These are phyloP conservation scores for Mycena belliarum DNA, from an alignment of 768 basidiomycete species.

Conservation along the genomic window DNA sequence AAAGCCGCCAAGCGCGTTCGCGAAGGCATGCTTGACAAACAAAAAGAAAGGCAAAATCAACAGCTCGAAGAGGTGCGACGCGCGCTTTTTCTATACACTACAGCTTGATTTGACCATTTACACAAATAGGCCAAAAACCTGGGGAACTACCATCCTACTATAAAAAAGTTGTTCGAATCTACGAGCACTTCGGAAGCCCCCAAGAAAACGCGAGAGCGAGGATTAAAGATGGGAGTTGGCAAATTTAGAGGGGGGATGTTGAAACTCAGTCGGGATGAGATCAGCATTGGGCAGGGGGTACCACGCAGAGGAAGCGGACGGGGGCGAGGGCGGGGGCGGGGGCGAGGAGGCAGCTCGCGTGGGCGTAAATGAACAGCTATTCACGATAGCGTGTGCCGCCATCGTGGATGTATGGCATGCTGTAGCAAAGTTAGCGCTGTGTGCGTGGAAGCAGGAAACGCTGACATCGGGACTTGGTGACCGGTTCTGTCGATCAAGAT, in stretches of 20 bases:
- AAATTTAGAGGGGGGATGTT: slow-evolving; percentile 71
- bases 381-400: neutral
- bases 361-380: slow-evolving; percentile 1
- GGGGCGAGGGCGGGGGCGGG: slow-evolving; percentile 28
- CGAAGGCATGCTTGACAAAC: slow-evolving; percentile 66
- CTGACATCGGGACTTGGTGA: slow-evolving; percentile 23
- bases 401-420: slow-evolving; percentile 1
- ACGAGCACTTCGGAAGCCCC: slow-evolving; percentile 28
- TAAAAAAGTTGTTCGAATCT: slow-evolving; percentile 66
- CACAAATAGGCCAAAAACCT: slow-evolving; percentile 71
- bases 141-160: slow-evolving; percentile 80
- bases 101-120: neutral
- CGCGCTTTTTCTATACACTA: neutral
- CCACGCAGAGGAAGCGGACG: slow-evolving; percentile 27
- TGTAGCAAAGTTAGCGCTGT: neutral
- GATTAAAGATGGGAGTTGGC: slow-evolving; percentile 78
- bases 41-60: slow-evolving; percentile 53
- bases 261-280: slow-evolving; percentile 63
- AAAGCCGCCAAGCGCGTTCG: slow-evolving; percentile 73
- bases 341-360: slow-evolving; percentile 24
- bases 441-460: neutral
- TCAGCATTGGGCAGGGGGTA: slow-evolving; percentile 34
- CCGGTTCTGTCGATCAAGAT: slow-evolving; percentile 22
- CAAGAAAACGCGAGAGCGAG: slow-evolving; percentile 58
- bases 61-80: slow-evolving; percentile 67